Evolutionary conservation across 805 yeast species (phyloP).

Genomic region (Tetrapisispora taiwanensis): DNA sequence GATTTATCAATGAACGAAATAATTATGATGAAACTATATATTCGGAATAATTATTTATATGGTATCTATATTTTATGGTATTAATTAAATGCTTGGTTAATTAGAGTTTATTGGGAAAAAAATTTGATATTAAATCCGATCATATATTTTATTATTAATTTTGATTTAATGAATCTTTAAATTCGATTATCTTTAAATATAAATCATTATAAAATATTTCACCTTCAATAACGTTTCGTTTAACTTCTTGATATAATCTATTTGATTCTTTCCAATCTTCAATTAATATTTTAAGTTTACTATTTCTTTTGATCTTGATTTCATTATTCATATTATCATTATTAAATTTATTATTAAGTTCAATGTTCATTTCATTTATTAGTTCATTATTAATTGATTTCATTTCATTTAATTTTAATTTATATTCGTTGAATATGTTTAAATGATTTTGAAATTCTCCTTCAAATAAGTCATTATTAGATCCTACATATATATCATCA

Average conservation of each 20-base stretch:
- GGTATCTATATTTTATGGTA: no score
- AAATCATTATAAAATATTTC: slow-evolving; percentile 59
- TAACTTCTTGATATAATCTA: slow-evolving; percentile 41
- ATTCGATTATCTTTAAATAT: slow-evolving; percentile 34
- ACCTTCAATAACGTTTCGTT: slow-evolving; percentile 57
- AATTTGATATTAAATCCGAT: not conserved
- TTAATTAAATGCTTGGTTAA: no score
- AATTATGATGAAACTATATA: no score
- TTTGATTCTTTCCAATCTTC: slow-evolving; percentile 19
- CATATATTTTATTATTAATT: no score
- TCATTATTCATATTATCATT: not conserved
- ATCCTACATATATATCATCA: not conserved
- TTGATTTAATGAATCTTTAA: no score
- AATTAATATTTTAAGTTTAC: slow-evolving; percentile 16
- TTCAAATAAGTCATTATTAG: slow-evolving; percentile 24
- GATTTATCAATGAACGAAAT: no score
- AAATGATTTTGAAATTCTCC: slow-evolving; percentile 35
- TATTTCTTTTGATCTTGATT: slow-evolving; percentile 6
- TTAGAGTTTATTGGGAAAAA: no score
- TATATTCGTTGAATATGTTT: slow-evolving; percentile 39
- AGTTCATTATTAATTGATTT: slow-evolving; percentile 31
- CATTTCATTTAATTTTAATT: slow-evolving; percentile 37
- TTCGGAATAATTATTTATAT: no score
- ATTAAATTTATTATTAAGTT: slow-evolving; percentile 27
- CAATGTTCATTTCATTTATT: slow-evolving; percentile 33